Conservation (phyloP, 495 filamentous ascomycete species). For the Xylaria intraflava region DNA sequence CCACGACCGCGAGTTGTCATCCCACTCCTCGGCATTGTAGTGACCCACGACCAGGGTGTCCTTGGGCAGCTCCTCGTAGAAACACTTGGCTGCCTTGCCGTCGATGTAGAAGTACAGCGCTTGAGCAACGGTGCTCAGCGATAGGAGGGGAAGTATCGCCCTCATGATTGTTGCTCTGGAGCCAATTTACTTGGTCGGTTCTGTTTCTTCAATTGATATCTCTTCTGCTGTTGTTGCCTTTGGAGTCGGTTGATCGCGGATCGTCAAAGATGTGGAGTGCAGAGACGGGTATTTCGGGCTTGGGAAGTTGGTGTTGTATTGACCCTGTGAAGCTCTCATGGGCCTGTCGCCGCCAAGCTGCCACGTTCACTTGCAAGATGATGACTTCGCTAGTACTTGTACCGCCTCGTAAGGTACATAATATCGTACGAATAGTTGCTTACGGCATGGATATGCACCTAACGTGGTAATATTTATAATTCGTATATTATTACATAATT, state of each 20-base stretch:
- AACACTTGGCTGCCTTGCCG: constrained; percentile 73
- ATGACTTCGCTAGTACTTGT: no score
- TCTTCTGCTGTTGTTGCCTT: background rate
- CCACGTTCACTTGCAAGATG: constrained; percentile 23
- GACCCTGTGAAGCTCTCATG: constrained; percentile 1
- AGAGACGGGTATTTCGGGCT: background rate
- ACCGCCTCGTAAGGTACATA: no score
- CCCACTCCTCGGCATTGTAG: constrained; percentile 76
- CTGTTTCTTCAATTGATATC: background rate
- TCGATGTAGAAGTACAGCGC: constrained; percentile 97
- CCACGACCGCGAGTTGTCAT: constrained; percentile 58
- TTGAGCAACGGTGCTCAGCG: constrained; percentile 49
- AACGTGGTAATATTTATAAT: no score
- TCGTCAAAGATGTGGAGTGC: background rate
- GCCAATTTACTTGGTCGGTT: background rate
- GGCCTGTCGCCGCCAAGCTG: constrained; percentile 2
- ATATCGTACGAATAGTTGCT: no score
- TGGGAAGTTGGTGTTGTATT: background rate
- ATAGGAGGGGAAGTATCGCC: constrained; percentile 43
- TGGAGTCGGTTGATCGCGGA: background rate
- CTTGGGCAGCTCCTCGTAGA: constrained; percentile 96
- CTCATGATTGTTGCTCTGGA: constrained; percentile 32
- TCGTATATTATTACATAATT: no score
- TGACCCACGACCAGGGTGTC: constrained; percentile 94
- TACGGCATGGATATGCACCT: no score